A percentile compares a stretch with the other conserved stretches of the same genome.
Conservation (phyloP, 306 rosid species). For the Lotus japonicus region DNA sequence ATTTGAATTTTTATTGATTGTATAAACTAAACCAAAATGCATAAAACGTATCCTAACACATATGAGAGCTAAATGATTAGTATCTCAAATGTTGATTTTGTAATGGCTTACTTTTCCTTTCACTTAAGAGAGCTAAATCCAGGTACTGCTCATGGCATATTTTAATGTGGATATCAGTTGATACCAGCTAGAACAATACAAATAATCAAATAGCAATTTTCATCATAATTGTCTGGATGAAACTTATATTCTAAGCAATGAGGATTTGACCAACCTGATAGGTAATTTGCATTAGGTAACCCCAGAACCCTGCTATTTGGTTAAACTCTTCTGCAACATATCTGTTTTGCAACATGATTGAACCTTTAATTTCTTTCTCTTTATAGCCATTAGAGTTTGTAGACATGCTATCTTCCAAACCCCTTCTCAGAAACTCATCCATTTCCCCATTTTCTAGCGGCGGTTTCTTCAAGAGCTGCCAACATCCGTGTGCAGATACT, state of each 20-base stretch:
- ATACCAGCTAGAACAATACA: background rate
- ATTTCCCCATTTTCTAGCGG: slow-evolving; percentile 26
- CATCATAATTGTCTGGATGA: background rate
- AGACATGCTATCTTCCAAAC: slow-evolving; percentile 32
- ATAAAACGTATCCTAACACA: background rate
- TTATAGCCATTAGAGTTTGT: slow-evolving; percentile 1
- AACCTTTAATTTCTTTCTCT: slow-evolving; percentile 18
- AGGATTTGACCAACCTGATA: slow-evolving; percentile 44
- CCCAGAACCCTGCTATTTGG: slow-evolving; percentile 57
- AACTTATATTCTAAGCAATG: background rate
- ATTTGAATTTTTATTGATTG: background rate
- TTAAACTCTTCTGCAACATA: slow-evolving; percentile 40
- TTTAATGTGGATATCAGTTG: background rate
- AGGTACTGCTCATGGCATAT: background rate
- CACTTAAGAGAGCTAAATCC: too few relatives aligned
- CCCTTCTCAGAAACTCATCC: slow-evolving; percentile 26
- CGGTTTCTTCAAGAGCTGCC: slow-evolving; percentile 33
- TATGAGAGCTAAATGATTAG: background rate
- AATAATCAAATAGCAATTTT: background rate
- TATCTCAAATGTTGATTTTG: too few relatives aligned
- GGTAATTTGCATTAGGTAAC: slow-evolving; percentile 53
- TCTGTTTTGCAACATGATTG: slow-evolving; percentile 33
- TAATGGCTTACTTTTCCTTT: too few relatives aligned
- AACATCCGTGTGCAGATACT: slow-evolving; percentile 72
- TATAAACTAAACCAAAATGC: background rate